phyloP scores from a whole-genome alignment of 306 rosid species.

The Astragalus glycyphyllos region DNA sequence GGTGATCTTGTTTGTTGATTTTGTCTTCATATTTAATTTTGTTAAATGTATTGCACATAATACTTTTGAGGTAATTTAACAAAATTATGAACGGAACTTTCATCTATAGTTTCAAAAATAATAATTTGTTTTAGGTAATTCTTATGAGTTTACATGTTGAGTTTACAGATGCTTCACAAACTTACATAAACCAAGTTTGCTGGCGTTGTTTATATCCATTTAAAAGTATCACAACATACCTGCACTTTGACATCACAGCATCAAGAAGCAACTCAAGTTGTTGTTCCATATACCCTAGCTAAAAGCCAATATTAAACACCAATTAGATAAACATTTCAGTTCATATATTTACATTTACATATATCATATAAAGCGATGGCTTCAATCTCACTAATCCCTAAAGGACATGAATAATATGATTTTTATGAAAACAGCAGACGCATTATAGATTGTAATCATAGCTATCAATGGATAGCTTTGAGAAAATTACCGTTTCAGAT shows the following conservation, averaged over 20 bases:
- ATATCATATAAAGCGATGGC: no score
- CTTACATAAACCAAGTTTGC: not conserved
- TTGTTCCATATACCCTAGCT: slow-evolving; percentile 84
- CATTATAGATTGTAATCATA: slow-evolving; percentile 20
- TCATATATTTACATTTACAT: no score
- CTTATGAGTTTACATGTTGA: not conserved
- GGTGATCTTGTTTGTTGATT: no score
- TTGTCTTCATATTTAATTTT: no score
- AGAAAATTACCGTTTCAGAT: slow-evolving; percentile 62
- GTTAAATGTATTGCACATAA: no score
- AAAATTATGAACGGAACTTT: not conserved
- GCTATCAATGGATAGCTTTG: slow-evolving; percentile 26
- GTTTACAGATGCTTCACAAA: not conserved
- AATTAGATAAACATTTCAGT: slow-evolving; percentile 23
- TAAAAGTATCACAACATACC: slow-evolving; percentile 51
- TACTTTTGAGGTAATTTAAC: not conserved
- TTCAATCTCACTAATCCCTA: not conserved
- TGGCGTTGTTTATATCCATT: not conserved
- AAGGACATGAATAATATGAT: not conserved
- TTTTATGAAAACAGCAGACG: not conserved
- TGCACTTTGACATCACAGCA: slow-evolving; percentile 62
- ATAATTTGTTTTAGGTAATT: not conserved
- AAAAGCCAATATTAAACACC: slow-evolving; percentile 31
- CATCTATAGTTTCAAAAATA: not conserved
- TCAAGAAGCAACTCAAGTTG: slow-evolving; percentile 79